A percentile compares a stretch with the other conserved stretches of the same genome.
Evolutionary conservation across 768 basidiomycete species (phyloP).

Genomic region (Suillus bovinus): DNA sequence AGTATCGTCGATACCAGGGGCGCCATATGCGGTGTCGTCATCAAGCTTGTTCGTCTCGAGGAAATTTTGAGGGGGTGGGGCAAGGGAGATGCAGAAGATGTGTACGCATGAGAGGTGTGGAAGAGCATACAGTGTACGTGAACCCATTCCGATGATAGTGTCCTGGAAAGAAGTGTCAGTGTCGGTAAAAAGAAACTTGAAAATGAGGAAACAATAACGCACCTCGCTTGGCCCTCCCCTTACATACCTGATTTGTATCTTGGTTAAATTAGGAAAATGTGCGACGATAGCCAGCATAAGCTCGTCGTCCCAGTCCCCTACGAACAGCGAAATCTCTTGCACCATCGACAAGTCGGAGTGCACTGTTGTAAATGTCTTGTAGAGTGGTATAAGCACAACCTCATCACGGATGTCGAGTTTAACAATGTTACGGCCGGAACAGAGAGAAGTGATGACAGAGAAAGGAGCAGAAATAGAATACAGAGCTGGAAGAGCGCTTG

Average conservation of each 20-base stretch:
- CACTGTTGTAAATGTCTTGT: conserved; percentile 21
- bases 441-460: conserved; percentile 28
- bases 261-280: conserved; percentile 37
- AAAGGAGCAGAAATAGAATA: conserved; percentile 25
- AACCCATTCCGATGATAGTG: conserved; percentile 42
- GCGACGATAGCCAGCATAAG: conserved; percentile 42
- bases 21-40: conserved; percentile 5
- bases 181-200: not conserved
- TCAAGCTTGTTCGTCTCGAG: not conserved
- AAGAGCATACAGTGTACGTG: conserved; percentile 41
- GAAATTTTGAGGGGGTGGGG: conserved; percentile 2
- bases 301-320: conserved; percentile 48
- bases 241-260: conserved; percentile 42
- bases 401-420: conserved; percentile 29
- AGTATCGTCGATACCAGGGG: conserved; percentile 4
- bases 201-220: conserved; percentile 15
- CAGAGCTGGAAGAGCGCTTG: conserved; percentile 22
- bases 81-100: conserved; percentile 27
- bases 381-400: conserved; percentile 20
- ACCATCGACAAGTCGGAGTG: conserved; percentile 14
- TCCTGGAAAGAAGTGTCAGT: conserved; percentile 25
- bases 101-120: conserved; percentile 39
- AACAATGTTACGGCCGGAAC: conserved; percentile 16
- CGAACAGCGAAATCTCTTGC: conserved; percentile 34
- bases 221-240: conserved; percentile 43